phyloP scores from a whole-genome alignment of 2,329 filamentous ascomycete species.

The Delphinella strobiligena region DNA sequence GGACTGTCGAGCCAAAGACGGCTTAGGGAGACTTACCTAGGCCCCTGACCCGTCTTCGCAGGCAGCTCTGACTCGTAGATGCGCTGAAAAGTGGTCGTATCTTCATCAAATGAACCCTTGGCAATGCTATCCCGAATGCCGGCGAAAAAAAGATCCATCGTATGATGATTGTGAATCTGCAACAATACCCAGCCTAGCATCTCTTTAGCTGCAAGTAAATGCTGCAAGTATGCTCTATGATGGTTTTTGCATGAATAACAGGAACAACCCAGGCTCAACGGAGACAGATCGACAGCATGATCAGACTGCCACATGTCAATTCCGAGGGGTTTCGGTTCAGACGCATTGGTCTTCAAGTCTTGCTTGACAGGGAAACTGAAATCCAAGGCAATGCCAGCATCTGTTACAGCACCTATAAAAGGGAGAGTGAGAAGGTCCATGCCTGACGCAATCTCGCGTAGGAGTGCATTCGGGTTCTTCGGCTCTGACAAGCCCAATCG shows the following conservation, averaged over 20 bases:
- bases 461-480: slow-evolving; percentile 59
- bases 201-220: slow-evolving; percentile 79
- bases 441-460: slow-evolving; percentile 64
- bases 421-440: slow-evolving; percentile 69
- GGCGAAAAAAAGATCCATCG: slow-evolving; percentile 61
- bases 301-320: slow-evolving; percentile 61
- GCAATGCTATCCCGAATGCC: slow-evolving; percentile 54
- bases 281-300: slow-evolving; percentile 50
- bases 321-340: slow-evolving; percentile 44
- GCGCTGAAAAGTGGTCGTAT: slow-evolving; percentile 48
- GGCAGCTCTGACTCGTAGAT: slow-evolving; percentile 63
- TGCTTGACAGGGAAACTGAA: slow-evolving; percentile 56
- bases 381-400: slow-evolving; percentile 71
- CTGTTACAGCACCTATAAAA: slow-evolving; percentile 62
- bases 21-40: slow-evolving; percentile 37
- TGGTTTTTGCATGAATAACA: slow-evolving; percentile 81
- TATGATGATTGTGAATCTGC: slow-evolving; percentile 79
- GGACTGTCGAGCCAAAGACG: background rate
- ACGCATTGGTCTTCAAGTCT: slow-evolving; percentile 7
- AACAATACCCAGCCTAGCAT: slow-evolving; percentile 94
- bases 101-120: slow-evolving; percentile 41
- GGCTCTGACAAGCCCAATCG: slow-evolving; percentile 63
- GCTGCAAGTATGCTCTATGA: slow-evolving; percentile 76
- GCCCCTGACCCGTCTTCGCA: slow-evolving; percentile 61
- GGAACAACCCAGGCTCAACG: slow-evolving; percentile 51